These are phyloP conservation scores for Fusarium temperatum DNA, from an alignment of 2,329 filamentous ascomycete genomes.

Conservation along the genomic window DNA sequence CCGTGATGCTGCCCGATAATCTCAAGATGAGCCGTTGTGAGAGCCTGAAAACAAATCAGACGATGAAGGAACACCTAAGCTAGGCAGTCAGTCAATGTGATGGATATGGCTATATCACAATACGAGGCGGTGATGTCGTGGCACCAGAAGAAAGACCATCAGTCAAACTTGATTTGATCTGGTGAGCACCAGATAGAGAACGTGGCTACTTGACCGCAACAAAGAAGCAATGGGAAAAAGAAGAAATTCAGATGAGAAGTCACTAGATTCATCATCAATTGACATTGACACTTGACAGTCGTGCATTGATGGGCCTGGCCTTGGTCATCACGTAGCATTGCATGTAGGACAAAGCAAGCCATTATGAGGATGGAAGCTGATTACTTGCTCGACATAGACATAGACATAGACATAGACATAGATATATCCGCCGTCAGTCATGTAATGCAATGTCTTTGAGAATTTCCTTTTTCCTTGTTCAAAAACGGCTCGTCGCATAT, in stretches of 20 bases:
- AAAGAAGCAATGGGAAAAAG: not conserved
- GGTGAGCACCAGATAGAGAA: constrained; percentile 19
- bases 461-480: constrained; percentile 12
- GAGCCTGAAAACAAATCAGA: constrained; percentile 25
- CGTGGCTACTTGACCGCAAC: not conserved
- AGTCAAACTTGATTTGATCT: constrained; percentile 31
- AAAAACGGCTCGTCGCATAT: constrained; percentile 28
- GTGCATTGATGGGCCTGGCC: constrained; percentile 16
- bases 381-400: not conserved
- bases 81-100: constrained; percentile 16
- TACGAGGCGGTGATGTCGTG: constrained; percentile 38
- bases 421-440: not conserved
- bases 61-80: not conserved
- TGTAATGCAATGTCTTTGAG: constrained; percentile 1
- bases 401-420: too few species aligned
- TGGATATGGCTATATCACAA: constrained; percentile 24
- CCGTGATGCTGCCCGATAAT: constrained; percentile 23
- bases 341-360: constrained; percentile 31
- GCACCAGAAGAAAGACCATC: constrained; percentile 27
- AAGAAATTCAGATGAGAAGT: not conserved
- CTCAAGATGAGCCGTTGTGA: constrained; percentile 14
- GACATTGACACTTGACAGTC: constrained; percentile 25
- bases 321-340: constrained; percentile 28
- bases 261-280: constrained; percentile 1
- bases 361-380: constrained; percentile 1